A percentile compares a stretch with the other conserved stretches of the same genome.
Evolutionary conservation across 331 rosid genomes (phyloP).

Genomic region (Stylosanthes scabra): DNA sequence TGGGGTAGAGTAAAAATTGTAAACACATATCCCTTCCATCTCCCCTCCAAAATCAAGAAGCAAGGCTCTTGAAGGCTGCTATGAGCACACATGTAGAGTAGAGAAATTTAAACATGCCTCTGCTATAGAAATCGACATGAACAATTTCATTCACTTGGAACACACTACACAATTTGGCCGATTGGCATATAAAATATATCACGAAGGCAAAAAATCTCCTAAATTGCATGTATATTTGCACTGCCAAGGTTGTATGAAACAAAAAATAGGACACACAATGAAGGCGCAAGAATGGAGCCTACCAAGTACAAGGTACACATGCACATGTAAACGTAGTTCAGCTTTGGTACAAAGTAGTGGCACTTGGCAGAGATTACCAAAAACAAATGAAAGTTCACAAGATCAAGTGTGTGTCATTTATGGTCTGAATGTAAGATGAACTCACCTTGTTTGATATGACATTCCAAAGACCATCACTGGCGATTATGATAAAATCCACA

Average conservation of each 20-base stretch:
- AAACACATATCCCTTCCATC: too few species aligned
- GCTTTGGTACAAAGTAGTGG: not conserved
- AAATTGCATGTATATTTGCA: not conserved
- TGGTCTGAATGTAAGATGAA: conserved; percentile 7
- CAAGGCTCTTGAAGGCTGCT: too few species aligned
- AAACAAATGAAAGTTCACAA: not conserved
- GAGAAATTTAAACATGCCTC: too few species aligned
- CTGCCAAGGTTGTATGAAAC: conserved; percentile 1
- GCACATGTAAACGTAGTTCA: too few species aligned
- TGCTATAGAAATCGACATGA: not conserved
- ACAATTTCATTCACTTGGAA: not conserved
- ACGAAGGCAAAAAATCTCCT: not conserved
- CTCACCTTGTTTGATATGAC: conserved; percentile 83
- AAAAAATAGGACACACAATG: conserved; percentile 2
- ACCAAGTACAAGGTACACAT: not conserved
- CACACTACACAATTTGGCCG: not conserved
- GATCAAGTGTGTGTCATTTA: not conserved
- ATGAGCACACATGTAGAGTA: too few species aligned
- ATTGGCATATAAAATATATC: not conserved
- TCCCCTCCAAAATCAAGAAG: too few species aligned
- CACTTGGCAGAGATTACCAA: not conserved
- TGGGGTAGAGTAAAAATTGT: not conserved
- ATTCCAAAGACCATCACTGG: conserved; percentile 95
- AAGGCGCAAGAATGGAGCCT: conserved; percentile 16
- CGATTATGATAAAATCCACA: conserved; percentile 79